Percentiles rank a stretch among this genome's conserved stretches.
phyloP scores from a whole-genome alignment of 768 basidiomycete genomes.

The Phylloporus sp. region DNA sequence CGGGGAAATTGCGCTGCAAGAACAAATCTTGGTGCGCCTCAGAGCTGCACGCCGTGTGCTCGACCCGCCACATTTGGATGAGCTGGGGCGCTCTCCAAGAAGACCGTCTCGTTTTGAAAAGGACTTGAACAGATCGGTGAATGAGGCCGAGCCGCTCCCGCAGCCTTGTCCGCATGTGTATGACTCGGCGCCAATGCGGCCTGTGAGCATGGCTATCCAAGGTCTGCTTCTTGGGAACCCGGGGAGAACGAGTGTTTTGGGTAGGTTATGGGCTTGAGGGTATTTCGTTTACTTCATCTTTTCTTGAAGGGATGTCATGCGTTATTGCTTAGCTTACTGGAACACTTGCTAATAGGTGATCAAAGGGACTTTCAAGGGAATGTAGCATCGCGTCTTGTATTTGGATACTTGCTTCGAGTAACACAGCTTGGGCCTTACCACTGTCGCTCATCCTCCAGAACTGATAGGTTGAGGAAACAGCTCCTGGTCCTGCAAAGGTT shows the following conservation, averaged over 20 bases:
- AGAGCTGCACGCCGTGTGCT: constrained; percentile 53
- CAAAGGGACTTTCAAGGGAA: neutral
- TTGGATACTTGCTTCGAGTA: neutral
- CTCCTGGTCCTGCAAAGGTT: too few species aligned
- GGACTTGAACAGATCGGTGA: constrained; percentile 56
- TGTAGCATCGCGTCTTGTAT: neutral
- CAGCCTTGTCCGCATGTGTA: constrained; percentile 80
- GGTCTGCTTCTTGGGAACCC: constrained; percentile 53
- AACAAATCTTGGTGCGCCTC: constrained; percentile 64
- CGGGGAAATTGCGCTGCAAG: constrained; percentile 71
- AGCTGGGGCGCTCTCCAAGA: constrained; percentile 48
- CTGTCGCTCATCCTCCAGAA: too few species aligned
- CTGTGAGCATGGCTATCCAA: constrained; percentile 71
- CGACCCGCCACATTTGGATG: constrained; percentile 44
- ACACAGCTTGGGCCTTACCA: too few species aligned
- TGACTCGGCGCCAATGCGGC: constrained; percentile 70
- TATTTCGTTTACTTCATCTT: neutral
- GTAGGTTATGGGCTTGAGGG: constrained; percentile 50
- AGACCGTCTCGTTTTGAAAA: constrained; percentile 74
- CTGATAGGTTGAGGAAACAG: too few species aligned
- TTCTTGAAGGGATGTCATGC: neutral
- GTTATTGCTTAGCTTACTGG: neutral
- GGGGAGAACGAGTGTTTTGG: constrained; percentile 51
- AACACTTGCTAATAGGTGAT: neutral
- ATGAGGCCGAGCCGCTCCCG: constrained; percentile 42